A percentile compares a stretch with the other conserved stretches of the same genome.
phyloP scores from a whole-genome alignment of 805 yeast genomes.

The Cyberlindnera maclurae region DNA sequence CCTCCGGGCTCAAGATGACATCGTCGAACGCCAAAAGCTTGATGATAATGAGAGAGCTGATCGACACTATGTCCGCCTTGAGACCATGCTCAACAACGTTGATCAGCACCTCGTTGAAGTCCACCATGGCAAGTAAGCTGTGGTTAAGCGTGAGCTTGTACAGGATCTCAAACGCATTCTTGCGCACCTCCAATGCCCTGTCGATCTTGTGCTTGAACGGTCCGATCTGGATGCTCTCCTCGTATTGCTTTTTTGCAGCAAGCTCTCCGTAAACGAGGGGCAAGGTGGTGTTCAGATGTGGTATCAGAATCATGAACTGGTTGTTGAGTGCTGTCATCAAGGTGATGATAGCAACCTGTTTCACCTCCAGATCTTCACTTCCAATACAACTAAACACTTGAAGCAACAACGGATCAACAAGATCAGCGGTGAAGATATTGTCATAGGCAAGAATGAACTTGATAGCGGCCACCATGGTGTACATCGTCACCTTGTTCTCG shows the following conservation, averaged over 20 bases:
- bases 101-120: slow-evolving; percentile 28
- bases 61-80: slow-evolving; percentile 26
- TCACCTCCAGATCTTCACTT: slow-evolving; percentile 41
- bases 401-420: slow-evolving; percentile 18
- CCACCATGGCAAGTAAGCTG: slow-evolving; percentile 19
- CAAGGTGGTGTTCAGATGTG: slow-evolving; percentile 38
- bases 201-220: slow-evolving; percentile 81
- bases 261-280: slow-evolving; percentile 50
- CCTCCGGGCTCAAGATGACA: slow-evolving; percentile 15
- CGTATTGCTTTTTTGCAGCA: slow-evolving; percentile 45
- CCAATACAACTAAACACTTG: slow-evolving; percentile 24
- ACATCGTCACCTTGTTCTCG: slow-evolving; percentile 17
- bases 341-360: slow-evolving; percentile 53
- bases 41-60: slow-evolving; percentile 22
- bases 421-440: slow-evolving; percentile 16
- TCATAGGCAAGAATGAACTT: slow-evolving; percentile 30
- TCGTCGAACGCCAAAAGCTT: slow-evolving; percentile 23
- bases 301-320: slow-evolving; percentile 39
- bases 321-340: slow-evolving; percentile 54
- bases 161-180: slow-evolving; percentile 62
- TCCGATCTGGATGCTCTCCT: slow-evolving; percentile 71
- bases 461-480: slow-evolving; percentile 29
- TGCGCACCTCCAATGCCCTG: slow-evolving; percentile 67
- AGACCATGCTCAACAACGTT: slow-evolving; percentile 33
- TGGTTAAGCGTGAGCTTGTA: slow-evolving; percentile 39